phyloP scores from a whole-genome alignment of 2,329 filamentous ascomycete genomes.

The Aspergillus udagawae region DNA sequence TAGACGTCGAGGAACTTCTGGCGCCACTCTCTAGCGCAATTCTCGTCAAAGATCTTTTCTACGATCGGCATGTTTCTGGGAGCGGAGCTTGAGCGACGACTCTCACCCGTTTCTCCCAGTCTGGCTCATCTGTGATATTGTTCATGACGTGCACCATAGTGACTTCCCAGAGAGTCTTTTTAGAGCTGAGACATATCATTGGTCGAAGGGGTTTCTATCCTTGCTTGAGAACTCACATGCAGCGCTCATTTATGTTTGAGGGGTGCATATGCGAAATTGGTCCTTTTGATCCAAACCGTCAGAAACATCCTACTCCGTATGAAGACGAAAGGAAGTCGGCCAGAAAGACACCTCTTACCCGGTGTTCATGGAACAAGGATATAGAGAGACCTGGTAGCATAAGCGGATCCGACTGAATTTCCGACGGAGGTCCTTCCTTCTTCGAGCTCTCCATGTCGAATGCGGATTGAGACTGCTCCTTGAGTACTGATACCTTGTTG shows the following conservation, averaged over 20 bases:
- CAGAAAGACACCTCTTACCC: not conserved
- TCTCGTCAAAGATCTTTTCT: not conserved
- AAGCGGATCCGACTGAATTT: not conserved
- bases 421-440: not conserved
- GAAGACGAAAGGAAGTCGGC: not conserved
- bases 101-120: not conserved
- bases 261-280: not conserved
- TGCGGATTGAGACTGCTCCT: not conserved
- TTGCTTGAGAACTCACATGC: not conserved
- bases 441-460: not conserved
- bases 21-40: not conserved
- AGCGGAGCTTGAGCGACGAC: not conserved
- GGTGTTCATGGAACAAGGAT: not conserved
- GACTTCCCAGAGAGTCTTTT: not conserved
- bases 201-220: not conserved
- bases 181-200: not conserved
- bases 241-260: not conserved
- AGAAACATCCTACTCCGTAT: not conserved
- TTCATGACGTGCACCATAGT: not conserved
- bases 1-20: not conserved
- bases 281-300: not conserved
- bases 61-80: not conserved
- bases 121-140: not conserved
- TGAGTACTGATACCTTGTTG: not conserved
- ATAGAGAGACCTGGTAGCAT: not conserved